phyloP scores from a whole-genome alignment of 192 early-diverging fungal genomes.

The Coemansia biformis region DNA sequence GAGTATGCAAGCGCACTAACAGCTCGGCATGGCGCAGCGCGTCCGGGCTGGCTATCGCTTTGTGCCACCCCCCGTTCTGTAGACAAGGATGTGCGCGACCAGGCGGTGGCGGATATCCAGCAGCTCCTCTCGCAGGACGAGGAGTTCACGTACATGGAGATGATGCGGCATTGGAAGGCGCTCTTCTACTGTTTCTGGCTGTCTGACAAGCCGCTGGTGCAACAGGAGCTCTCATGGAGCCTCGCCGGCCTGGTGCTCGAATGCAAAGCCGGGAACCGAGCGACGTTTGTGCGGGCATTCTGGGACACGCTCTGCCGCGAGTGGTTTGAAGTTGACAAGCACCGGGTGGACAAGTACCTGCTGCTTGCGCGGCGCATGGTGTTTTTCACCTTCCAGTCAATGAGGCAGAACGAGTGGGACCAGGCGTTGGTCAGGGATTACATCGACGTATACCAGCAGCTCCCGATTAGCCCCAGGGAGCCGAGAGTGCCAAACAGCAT shows the following conservation, averaged over 20 bases:
- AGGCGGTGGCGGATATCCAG: constrained; percentile 21
- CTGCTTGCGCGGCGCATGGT: constrained; percentile 43
- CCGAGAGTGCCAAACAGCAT: constrained; percentile 38
- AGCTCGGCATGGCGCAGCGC: too few species aligned
- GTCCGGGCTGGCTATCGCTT: too few species aligned
- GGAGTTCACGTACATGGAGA: constrained; percentile 56
- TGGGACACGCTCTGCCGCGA: constrained; percentile 51
- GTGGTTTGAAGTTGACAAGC: constrained; percentile 48
- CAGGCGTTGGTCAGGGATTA: constrained; percentile 20
- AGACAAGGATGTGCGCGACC: constrained; percentile 45
- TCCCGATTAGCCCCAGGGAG: constrained; percentile 23
- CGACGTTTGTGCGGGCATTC: constrained; percentile 36
- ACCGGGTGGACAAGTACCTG: constrained; percentile 47
- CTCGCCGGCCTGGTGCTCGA: constrained; percentile 54
- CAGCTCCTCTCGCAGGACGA: constrained; percentile 14
- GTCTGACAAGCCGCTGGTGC: constrained; percentile 89
- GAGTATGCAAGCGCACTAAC: too few species aligned
- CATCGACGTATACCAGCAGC: constrained; percentile 17
- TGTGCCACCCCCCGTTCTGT: too few species aligned
- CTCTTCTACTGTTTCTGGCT: constrained; percentile 97
- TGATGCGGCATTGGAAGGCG: constrained; percentile 87
- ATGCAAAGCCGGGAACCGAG: constrained; percentile 33
- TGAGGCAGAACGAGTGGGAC: constrained; percentile 39
- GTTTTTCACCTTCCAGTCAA: constrained; percentile 30
- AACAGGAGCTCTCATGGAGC: constrained; percentile 78